Conservation (phyloP, 2,329 filamentous ascomycete genomes). For the Rutstroemia sydowiana region DNA sequence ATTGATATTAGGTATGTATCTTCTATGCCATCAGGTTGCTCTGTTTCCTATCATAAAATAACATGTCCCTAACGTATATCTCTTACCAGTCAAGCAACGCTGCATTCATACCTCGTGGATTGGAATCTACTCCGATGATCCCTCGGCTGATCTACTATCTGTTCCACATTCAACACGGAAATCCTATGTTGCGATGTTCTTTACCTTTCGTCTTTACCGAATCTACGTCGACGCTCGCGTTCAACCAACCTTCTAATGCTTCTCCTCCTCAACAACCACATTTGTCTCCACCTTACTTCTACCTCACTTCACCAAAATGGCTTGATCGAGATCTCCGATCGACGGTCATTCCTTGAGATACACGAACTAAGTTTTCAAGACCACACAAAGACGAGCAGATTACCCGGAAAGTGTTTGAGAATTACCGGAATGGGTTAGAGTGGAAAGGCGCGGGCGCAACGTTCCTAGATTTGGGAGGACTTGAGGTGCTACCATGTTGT, state of each 20-base stretch:
- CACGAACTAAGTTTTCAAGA: not conserved
- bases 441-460: not conserved
- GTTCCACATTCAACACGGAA: not conserved
- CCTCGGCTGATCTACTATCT: not conserved
- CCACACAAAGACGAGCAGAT: not conserved
- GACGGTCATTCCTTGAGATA: not conserved
- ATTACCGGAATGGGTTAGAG: not conserved
- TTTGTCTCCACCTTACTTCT: not conserved
- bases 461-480: not conserved
- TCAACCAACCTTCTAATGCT: not conserved
- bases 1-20: conserved; percentile 5
- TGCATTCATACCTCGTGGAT: conserved; percentile 5
- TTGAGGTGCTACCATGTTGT: not conserved
- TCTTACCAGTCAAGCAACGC: not conserved
- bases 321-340: not conserved
- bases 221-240: not conserved
- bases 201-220: not conserved
- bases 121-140: conserved; percentile 3
- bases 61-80: not conserved
- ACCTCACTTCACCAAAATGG: not conserved
- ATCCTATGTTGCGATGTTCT: not conserved
- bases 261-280: not conserved
- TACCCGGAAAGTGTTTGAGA: not conserved
- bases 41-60: not conserved
- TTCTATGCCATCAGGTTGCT: not conserved